phyloP scores from a whole-genome alignment of 192 early-diverging fungal genomes.

The Coemansia erecta region DNA sequence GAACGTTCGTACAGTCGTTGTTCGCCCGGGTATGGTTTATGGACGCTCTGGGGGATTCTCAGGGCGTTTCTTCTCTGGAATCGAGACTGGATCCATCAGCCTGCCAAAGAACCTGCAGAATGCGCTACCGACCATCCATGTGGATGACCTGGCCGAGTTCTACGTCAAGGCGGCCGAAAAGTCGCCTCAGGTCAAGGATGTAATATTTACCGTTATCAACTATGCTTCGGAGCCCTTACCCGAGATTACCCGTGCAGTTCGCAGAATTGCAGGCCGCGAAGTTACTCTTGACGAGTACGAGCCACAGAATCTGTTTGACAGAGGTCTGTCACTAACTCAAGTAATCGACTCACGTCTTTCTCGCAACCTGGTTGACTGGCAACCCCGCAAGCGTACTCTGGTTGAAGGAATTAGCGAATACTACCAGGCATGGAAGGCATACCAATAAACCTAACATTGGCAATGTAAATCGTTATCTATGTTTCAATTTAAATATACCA shows the following conservation, averaged over 20 bases:
- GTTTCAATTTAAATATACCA: too few relatives aligned
- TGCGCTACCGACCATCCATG: constrained; percentile 13
- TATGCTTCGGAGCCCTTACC: constrained; percentile 4
- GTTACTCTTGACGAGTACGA: constrained; percentile 6
- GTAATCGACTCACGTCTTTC: constrained; percentile 9
- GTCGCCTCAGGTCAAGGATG: constrained; percentile 7
- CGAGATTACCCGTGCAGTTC: constrained; percentile 12
- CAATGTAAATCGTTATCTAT: too few relatives aligned
- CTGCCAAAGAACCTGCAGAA: constrained; percentile 9
- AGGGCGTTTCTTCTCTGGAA: constrained; percentile 6
- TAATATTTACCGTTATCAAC: constrained; percentile 8
- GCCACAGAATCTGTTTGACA: constrained; percentile 2
- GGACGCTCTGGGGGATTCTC: constrained; percentile 6
- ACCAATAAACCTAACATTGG: not conserved
- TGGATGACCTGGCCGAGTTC: constrained; percentile 15
- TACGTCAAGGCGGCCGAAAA: constrained; percentile 10
- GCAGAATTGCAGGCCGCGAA: constrained; percentile 5
- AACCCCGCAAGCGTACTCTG: constrained; percentile 16
- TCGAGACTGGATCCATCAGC: constrained; percentile 7
- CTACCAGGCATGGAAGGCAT: constrained; percentile 15
- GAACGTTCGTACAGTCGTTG: constrained; percentile 10
- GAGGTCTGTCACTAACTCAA: constrained; percentile 6
- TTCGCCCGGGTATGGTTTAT: constrained; percentile 14
- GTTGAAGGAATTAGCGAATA: constrained; percentile 11
- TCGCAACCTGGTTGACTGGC: constrained; percentile 5